Evolutionary conservation across 345 rosid genomes (phyloP).

Genomic region (Camelina neglecta): DNA sequence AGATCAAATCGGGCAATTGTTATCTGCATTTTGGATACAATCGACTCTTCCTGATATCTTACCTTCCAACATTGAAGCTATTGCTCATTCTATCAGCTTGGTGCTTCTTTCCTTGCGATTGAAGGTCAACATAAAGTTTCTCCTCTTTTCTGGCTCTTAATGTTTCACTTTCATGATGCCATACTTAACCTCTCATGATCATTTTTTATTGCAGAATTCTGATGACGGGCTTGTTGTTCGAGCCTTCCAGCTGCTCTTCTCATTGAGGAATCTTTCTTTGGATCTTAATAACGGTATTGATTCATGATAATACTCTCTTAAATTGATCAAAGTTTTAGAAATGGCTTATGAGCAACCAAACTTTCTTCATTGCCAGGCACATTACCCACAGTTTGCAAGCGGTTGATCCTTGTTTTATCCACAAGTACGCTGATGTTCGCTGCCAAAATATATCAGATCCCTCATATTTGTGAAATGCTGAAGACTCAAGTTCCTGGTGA

Average conservation of each 20-base stretch:
- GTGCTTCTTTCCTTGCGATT: slow-evolving; percentile 72
- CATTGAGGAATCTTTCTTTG: slow-evolving; percentile 63
- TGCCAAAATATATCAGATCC: slow-evolving; percentile 70
- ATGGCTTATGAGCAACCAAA: slow-evolving; percentile 20
- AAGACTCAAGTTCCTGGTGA: slow-evolving; percentile 57
- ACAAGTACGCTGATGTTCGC: slow-evolving; percentile 80
- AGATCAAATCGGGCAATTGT: slow-evolving; percentile 86
- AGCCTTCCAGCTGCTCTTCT: slow-evolving; percentile 85
- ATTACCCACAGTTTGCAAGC: slow-evolving; percentile 61
- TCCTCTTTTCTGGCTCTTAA: slow-evolving; percentile 3
- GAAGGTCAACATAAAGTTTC: slow-evolving; percentile 54
- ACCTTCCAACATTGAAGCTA: slow-evolving; percentile 90
- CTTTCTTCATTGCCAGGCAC: slow-evolving; percentile 52
- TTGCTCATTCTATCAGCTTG: slow-evolving; percentile 79
- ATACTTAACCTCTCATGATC: slow-evolving; percentile 21
- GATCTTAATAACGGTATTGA: slow-evolving; percentile 65
- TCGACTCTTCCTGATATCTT: slow-evolving; percentile 70
- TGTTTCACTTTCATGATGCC: neutral
- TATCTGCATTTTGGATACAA: slow-evolving; percentile 92
- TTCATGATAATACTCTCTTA: slow-evolving; percentile 25
- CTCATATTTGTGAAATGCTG: slow-evolving; percentile 59
- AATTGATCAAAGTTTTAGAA: slow-evolving; percentile 3
- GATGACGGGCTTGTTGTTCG: slow-evolving; percentile 62
- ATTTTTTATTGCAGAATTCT: slow-evolving; percentile 58
- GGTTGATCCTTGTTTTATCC: slow-evolving; percentile 66